A percentile compares a stretch with the other conserved stretches of the same genome.
phyloP scores from a whole-genome alignment of 768 basidiomycete genomes.

The Lactarius akahatsu region DNA sequence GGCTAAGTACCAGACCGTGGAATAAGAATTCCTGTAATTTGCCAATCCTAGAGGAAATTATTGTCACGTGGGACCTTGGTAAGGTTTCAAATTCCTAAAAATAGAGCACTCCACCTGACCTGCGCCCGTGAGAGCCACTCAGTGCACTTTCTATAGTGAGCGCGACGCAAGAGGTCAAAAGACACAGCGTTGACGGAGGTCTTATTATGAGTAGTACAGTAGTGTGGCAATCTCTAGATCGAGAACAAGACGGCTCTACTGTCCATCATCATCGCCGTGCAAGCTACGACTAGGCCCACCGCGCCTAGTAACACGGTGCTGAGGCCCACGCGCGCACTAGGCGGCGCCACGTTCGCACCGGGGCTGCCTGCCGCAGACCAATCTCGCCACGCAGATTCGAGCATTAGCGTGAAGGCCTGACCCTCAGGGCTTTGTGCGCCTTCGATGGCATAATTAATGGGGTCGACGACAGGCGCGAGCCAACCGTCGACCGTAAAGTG shows the following conservation, averaged over 20 bases:
- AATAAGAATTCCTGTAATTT: too few relatives aligned
- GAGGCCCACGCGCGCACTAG: not conserved
- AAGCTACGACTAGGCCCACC: slow-evolving; percentile 4
- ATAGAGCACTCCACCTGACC: too few relatives aligned
- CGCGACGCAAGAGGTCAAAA: too few relatives aligned
- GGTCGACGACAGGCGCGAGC: slow-evolving; percentile 75
- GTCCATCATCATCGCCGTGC: not conserved
- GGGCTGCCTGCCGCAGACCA: slow-evolving; percentile 60
- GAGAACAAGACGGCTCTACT: not conserved
- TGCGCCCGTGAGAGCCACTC: too few relatives aligned
- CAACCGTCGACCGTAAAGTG: slow-evolving; percentile 64
- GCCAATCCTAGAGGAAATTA: too few relatives aligned
- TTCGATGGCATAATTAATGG: slow-evolving; percentile 48
- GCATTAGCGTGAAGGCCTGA: slow-evolving; percentile 73
- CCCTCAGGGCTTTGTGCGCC: slow-evolving; percentile 68
- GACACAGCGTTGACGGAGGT: not conserved
- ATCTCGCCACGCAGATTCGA: slow-evolving; percentile 74
- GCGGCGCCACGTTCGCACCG: slow-evolving; percentile 45
- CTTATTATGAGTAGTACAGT: not conserved
- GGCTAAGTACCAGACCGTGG: too few relatives aligned
- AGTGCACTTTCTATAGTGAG: too few relatives aligned
- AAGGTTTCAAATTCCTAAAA: too few relatives aligned
- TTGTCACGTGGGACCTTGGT: too few relatives aligned
- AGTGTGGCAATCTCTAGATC: not conserved
- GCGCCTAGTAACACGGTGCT: not conserved